phyloP scores from a whole-genome alignment of 345 rosid species.

The Carallia brachiata region DNA sequence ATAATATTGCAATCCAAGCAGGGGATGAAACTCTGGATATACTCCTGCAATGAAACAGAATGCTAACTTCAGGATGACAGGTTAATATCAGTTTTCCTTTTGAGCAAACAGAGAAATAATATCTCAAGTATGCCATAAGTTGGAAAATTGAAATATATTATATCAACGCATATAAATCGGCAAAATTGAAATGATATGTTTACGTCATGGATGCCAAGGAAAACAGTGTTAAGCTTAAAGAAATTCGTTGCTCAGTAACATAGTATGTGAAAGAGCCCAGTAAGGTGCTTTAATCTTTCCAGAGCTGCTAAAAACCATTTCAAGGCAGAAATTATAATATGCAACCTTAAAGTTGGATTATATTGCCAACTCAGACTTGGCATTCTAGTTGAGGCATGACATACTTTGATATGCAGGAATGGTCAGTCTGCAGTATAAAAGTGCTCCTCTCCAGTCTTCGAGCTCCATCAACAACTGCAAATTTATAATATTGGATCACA shows the following conservation, averaged over 20 bases:
- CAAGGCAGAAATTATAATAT: neutral
- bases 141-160: neutral
- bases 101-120: too few relatives aligned
- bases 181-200: neutral
- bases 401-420: constrained; percentile 82
- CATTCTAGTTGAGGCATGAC: constrained; percentile 23
- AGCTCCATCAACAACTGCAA: constrained; percentile 75
- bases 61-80: constrained; percentile 1
- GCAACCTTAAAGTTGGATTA: neutral
- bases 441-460: constrained; percentile 76
- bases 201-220: neutral
- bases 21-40: constrained; percentile 75
- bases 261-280: neutral
- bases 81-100: too few relatives aligned
- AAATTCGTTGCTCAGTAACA: too few relatives aligned
- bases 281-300: neutral
- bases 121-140: neutral
- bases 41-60: constrained; percentile 47
- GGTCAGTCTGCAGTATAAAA: constrained; percentile 64
- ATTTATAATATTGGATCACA: constrained; percentile 18
- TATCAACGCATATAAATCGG: neutral
- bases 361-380: neutral
- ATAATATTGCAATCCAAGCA: constrained; percentile 82
- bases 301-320: neutral
- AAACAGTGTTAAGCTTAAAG: too few relatives aligned